phyloP scores from a whole-genome alignment of 2,329 filamentous ascomycete genomes.

The Stemphylium beticola region DNA sequence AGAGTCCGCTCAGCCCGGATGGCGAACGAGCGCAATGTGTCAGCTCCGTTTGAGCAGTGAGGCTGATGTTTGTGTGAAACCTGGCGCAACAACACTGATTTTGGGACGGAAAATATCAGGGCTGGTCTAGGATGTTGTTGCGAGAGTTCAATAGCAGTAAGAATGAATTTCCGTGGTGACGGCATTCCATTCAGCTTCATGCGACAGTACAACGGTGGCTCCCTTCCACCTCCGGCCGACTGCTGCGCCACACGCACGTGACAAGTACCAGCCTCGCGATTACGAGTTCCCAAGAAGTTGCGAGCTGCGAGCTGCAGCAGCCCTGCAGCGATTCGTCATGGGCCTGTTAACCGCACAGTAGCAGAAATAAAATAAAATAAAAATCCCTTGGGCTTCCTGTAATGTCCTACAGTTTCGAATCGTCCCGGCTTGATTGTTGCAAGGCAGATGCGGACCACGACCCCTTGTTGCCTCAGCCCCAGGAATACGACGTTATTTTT shows the following conservation, averaged over 20 bases:
- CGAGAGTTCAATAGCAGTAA: conserved; percentile 7
- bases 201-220: conserved; percentile 12
- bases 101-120: conserved; percentile 4
- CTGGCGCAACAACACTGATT: conserved; percentile 23
- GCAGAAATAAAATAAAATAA: background rate
- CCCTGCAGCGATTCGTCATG: background rate
- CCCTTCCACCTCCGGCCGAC: background rate
- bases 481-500: conserved; percentile 13
- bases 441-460: background rate
- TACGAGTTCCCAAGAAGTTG: background rate
- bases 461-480: conserved; percentile 5
- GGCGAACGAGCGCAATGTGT: conserved; percentile 31
- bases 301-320: background rate
- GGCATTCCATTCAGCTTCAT: conserved; percentile 13
- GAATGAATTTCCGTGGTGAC: conserved; percentile 6
- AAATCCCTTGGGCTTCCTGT: background rate
- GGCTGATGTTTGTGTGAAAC: conserved; percentile 38
- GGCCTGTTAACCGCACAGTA: background rate
- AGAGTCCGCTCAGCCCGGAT: conserved; percentile 24
- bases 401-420: background rate
- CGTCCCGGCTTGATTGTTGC: background rate
- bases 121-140: background rate
- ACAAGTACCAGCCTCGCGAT: conserved; percentile 12
- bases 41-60: conserved; percentile 40
- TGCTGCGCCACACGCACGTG: conserved; percentile 23